A percentile compares a stretch with the other conserved stretches of the same genome.
Conservation (phyloP, 495 filamentous ascomycete species). For the Penicillium waksmanii region DNA sequence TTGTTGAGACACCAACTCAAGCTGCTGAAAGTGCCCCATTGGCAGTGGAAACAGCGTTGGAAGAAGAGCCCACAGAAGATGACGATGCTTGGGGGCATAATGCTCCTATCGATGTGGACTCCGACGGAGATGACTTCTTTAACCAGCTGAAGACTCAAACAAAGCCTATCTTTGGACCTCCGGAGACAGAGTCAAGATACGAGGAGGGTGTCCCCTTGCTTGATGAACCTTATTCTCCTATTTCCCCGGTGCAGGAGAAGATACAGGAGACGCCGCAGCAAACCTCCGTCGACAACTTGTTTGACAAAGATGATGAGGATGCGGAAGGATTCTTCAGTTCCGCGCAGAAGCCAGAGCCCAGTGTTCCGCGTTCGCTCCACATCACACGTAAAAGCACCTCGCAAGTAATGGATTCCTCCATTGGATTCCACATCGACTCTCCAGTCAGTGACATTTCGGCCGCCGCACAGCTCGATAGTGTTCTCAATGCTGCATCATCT, state of each 20-base stretch:
- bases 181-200: constrained; percentile 50
- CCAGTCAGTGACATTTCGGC: constrained; percentile 38
- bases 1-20: neutral
- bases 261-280: constrained; percentile 21
- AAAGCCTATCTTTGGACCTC: constrained; percentile 48
- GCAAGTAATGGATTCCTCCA: constrained; percentile 44
- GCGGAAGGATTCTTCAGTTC: constrained; percentile 45
- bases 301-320: constrained; percentile 40
- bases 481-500: constrained; percentile 34
- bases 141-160: constrained; percentile 53
- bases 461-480: constrained; percentile 37
- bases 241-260: constrained; percentile 22
- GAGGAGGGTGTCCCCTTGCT: constrained; percentile 53
- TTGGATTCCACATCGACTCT: constrained; percentile 33
- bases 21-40: neutral
- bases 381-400: constrained; percentile 49
- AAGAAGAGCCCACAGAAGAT: constrained; percentile 7
- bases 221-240: constrained; percentile 30
- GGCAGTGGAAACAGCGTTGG: neutral
- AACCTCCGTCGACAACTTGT: constrained; percentile 32
- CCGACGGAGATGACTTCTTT: constrained; percentile 52
- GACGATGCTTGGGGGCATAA: constrained; percentile 38
- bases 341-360: constrained; percentile 5
- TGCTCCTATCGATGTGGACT: constrained; percentile 36
- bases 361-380: constrained; percentile 25